Evolutionary conservation across 2,329 filamentous ascomycete species (phyloP), one percentile per base, ranked within the genome.

Genomic region (Diaporthe batatas): DNA sequence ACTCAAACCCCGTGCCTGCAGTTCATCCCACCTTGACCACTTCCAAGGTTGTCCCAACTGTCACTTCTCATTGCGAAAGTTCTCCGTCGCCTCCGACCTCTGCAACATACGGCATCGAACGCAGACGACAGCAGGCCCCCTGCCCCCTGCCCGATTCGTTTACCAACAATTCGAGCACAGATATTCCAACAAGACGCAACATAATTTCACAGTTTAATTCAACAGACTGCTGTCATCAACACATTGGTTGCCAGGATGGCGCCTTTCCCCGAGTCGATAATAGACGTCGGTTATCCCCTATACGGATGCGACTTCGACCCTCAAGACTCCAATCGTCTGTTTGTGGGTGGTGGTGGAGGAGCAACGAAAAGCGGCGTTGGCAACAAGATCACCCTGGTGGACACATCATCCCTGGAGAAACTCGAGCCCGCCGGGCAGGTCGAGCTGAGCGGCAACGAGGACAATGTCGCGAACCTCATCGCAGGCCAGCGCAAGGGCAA

Each of bases 261-360:
- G 42, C 72, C 77, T 6, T 80, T 90, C 75, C 82, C 83, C 70
- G 82, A 82, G 73, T 88, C 92, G 74, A 92, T 91, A 81, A 85
- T 91, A 77, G 90, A 90, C 71, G 89, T 97, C 76, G 90, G 91
- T 72, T 98, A 96, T 82, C 95, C 95, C 64, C 89, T 97, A 73
- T 98, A 95, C 82, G 91, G 93, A 71, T 93, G 94, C 81, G 95
- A 95, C 79, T 98, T 97, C 82, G 94, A 97, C 80, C 94, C 93
- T 68, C 89, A 92, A 78, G 91, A 97, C 84, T 88, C 92, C 73
- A 89, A 89, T 75, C 91, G 91, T 75, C 86, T 98, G 32, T 85
- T 98, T 11, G 93, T 98, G 49, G 94, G 92, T 74, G 96, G 96
- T 68, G 96, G 96, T 75, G 96, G 96, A 76, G 96, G 96, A 67